Evolutionary conservation across 2,329 filamentous ascomycete genomes (phyloP).

Genomic region (Penicillium sp.): DNA sequence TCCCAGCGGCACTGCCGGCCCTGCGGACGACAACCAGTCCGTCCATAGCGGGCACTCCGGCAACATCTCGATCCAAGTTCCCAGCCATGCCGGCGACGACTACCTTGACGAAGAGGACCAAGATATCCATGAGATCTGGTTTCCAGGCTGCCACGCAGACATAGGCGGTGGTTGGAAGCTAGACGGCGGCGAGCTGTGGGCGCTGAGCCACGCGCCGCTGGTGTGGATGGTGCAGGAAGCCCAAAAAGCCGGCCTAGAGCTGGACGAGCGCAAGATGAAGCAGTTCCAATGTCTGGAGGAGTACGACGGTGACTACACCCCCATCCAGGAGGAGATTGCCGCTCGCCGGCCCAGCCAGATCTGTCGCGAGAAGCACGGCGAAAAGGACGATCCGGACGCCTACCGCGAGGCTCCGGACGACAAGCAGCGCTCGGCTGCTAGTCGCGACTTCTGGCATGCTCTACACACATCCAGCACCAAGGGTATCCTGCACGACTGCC

Average conservation of each 20-base stretch:
- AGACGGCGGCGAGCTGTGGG: constrained; percentile 52
- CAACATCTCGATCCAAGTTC: constrained; percentile 29
- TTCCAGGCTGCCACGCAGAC: constrained; percentile 74
- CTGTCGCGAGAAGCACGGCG: constrained; percentile 3
- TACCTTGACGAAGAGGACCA: constrained; percentile 48
- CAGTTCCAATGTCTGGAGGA: constrained; percentile 63
- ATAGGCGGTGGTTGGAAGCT: constrained; percentile 74
- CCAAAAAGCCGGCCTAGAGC: constrained; percentile 63
- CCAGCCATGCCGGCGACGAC: constrained; percentile 20
- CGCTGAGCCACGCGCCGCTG: constrained; percentile 66
- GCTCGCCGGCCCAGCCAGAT: constrained; percentile 13
- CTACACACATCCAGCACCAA: constrained; percentile 56
- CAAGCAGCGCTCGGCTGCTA: constrained; percentile 28
- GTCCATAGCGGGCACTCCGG: constrained; percentile 31
- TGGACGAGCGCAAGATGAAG: constrained; percentile 67
- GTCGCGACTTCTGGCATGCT: constrained; percentile 54
- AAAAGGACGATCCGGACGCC: constrained; percentile 13
- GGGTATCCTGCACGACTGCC: constrained; percentile 67
- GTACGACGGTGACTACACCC: constrained; percentile 35
- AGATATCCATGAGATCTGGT: constrained; percentile 74
- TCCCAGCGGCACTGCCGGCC: constrained; percentile 25
- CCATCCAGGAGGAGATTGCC: constrained; percentile 29
- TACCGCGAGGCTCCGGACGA: constrained; percentile 17
- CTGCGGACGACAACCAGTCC: constrained; percentile 32
- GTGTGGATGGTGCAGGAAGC: constrained; percentile 70